Percentiles rank a stretch among this genome's conserved stretches.
These are phyloP conservation scores for Exophiala spinifera DNA, from an alignment of 2,329 filamentous ascomycete species.

Conservation along the genomic window DNA sequence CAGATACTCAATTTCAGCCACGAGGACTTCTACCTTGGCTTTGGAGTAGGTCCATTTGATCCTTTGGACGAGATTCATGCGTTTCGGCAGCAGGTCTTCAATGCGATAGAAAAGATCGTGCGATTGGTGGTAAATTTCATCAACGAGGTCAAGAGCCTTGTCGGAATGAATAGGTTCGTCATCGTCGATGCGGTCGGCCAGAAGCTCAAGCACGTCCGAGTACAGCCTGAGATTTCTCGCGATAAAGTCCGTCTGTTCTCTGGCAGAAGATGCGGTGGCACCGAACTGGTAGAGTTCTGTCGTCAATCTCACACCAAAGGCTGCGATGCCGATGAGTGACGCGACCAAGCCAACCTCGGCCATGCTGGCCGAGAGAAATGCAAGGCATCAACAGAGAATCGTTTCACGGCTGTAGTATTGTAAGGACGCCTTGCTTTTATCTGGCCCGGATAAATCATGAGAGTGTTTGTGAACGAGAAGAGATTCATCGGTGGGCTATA, in stretches of 20 bases:
- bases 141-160: slow-evolving; percentile 7
- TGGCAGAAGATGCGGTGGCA: slow-evolving; percentile 4
- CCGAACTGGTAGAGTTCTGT: slow-evolving; percentile 13
- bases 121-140: slow-evolving; percentile 10
- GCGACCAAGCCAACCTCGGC: slow-evolving; percentile 9
- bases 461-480: too few relatives aligned
- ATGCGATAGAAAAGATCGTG: slow-evolving; percentile 8
- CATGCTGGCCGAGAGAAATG: not conserved
- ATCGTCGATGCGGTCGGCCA: slow-evolving; percentile 8
- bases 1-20: slow-evolving; percentile 13
- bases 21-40: slow-evolving; percentile 11
- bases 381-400: too few relatives aligned
- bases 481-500: too few relatives aligned
- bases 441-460: too few relatives aligned
- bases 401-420: too few relatives aligned
- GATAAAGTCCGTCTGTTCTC: slow-evolving; percentile 10
- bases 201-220: slow-evolving; percentile 12
- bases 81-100: slow-evolving; percentile 1
- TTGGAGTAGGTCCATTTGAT: slow-evolving; percentile 18
- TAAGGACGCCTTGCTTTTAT: too few relatives aligned
- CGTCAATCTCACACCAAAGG: slow-evolving; percentile 12
- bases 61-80: slow-evolving; percentile 8
- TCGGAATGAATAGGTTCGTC: slow-evolving; percentile 11
- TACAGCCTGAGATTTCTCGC: slow-evolving; percentile 14
- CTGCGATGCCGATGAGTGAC: slow-evolving; percentile 12